phyloP scores from a whole-genome alignment of 1,284 basidiomycete species.

The Wallemia hederae region DNA sequence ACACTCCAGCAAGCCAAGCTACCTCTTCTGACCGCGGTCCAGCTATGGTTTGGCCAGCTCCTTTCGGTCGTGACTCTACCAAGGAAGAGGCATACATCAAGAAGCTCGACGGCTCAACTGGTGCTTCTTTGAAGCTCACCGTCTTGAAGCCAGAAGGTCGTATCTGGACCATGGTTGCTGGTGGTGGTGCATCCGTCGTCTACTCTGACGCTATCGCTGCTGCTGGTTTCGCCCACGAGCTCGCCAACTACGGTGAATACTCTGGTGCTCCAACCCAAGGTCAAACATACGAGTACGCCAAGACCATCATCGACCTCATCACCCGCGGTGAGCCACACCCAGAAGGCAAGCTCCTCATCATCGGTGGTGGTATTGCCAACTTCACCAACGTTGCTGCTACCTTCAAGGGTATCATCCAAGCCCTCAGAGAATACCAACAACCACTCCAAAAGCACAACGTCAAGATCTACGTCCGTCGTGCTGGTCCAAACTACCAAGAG shows the following conservation, averaged over 20 bases:
- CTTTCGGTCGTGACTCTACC: conserved; percentile 91
- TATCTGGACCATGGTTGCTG: conserved; percentile 99
- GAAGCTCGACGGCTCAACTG: conserved; percentile 85
- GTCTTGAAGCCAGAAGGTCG: conserved; percentile 82
- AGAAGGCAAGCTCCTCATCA: conserved; percentile 92
- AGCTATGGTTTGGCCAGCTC: conserved; percentile 52
- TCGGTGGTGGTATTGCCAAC: conserved; percentile 98
- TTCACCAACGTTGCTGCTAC: conserved; percentile 98
- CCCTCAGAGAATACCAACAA: conserved; percentile 74
- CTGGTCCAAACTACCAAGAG: conserved; percentile 98
- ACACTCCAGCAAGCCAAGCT: conserved; percentile 25
- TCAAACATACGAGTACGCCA: conserved; percentile 97
- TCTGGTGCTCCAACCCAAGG: conserved; percentile 93
- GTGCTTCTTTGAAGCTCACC: conserved; percentile 91
- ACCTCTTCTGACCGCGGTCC: conserved; percentile 76
- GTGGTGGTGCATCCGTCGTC: conserved; percentile 44
- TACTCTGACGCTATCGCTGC: conserved; percentile 80
- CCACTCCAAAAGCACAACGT: conserved; percentile 57
- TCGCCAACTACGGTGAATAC: conserved; percentile 99
- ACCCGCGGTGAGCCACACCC: conserved; percentile 57
- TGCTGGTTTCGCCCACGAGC: conserved; percentile 82
- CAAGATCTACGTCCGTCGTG: conserved; percentile 85
- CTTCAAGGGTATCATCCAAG: conserved; percentile 98
- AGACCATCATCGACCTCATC: conserved; percentile 91
- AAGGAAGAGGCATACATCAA: conserved; percentile 99